These are phyloP conservation scores for Alternaria brassicicola DNA, from an alignment of 2,329 filamentous ascomycete species.

Conservation along the genomic window DNA sequence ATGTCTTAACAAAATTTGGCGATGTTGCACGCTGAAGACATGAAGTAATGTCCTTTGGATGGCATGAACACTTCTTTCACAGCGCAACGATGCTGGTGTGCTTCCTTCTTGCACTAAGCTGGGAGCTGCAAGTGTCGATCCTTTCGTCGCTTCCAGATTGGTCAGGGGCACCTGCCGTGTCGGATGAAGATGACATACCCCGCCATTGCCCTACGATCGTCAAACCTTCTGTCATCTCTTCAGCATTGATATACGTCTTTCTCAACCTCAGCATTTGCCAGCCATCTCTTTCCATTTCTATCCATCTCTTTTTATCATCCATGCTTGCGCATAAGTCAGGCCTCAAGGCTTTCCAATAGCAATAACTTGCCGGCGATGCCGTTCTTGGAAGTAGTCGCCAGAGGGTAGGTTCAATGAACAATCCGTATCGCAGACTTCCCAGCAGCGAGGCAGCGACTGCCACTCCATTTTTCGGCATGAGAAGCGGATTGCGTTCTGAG, in stretches of 20 bases:
- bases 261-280: neutral
- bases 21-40: neutral
- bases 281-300: neutral
- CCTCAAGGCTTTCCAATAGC: neutral
- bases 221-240: neutral
- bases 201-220: neutral
- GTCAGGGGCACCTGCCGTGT: neutral
- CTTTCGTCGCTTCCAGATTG: neutral
- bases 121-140: neutral
- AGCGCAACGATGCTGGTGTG: neutral
- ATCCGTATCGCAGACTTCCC: neutral
- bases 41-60: neutral
- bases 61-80: neutral
- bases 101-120: neutral
- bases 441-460: neutral
- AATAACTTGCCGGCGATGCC: neutral
- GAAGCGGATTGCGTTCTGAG: neutral
- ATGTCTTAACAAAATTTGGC: neutral
- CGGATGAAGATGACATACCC: neutral
- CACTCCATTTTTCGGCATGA: neutral
- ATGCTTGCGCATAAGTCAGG: neutral
- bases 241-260: neutral
- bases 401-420: neutral
- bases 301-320: neutral
- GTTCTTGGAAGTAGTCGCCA: neutral